These are phyloP conservation scores for Friedmanniomyces endolithicus DNA, from an alignment of 495 filamentous ascomycete species.

Conservation along the genomic window DNA sequence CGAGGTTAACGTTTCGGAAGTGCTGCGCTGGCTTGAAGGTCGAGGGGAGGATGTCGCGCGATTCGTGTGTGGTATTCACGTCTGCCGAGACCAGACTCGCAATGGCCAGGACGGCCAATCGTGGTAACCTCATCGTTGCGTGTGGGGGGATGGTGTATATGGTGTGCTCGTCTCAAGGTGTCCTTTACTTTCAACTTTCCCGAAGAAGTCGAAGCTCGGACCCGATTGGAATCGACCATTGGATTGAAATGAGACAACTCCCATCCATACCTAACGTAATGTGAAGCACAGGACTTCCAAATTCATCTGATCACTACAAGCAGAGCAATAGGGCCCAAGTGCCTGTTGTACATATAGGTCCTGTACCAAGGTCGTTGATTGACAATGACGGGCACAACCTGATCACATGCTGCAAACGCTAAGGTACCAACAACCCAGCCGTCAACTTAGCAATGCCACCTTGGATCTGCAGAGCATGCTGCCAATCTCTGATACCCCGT, in stretches of 20 bases:
- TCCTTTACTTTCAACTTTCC: not conserved
- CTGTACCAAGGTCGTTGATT: too few relatives aligned
- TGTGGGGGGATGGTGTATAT: not conserved
- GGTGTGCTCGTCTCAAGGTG: not conserved
- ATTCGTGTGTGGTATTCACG: slow-evolving; percentile 31
- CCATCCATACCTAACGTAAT: too few relatives aligned
- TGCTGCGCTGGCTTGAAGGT: slow-evolving; percentile 78
- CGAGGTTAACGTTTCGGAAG: slow-evolving; percentile 82
- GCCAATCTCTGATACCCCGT: not conserved
- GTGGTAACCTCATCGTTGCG: slow-evolving; percentile 15
- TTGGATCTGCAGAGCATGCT: not conserved
- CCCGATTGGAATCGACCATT: too few relatives aligned
- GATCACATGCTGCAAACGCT: too few relatives aligned
- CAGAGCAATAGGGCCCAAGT: too few relatives aligned
- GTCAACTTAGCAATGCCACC: not conserved
- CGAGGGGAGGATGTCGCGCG: slow-evolving; percentile 45
- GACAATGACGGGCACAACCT: too few relatives aligned
- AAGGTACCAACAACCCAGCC: too few relatives aligned
- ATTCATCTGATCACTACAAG: too few relatives aligned
- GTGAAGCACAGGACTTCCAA: too few relatives aligned
- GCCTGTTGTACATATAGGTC: too few relatives aligned
- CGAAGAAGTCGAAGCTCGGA: too few relatives aligned
- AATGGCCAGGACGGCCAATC: slow-evolving; percentile 19
- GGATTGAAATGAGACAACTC: too few relatives aligned
- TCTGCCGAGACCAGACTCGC: slow-evolving; percentile 26